Base-by-base conservation (phyloP, 2,329 filamentous ascomycete species). In the Talaromyces atroroseus region DNA sequence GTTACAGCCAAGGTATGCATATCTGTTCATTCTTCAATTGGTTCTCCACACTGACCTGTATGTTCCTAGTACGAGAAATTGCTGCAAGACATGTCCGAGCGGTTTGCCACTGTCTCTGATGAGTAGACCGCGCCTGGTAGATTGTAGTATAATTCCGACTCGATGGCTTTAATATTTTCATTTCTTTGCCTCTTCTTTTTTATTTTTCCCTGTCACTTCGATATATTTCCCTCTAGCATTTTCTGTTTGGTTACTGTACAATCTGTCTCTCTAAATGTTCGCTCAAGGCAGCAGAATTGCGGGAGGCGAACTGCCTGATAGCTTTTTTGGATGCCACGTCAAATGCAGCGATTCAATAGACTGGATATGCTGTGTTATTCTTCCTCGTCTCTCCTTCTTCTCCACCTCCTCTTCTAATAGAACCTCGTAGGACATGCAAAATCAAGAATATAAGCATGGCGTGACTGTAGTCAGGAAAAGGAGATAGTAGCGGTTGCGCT, bases 91-190 rank as follows among this genome's bases (percentile, higher is more conserved):
- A 92, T 99, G 91, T 86, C 88, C 65, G 94, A 99, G 78, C 96
- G 96, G 79, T 99, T 99, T 77, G 94, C 94, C 50, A 87, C 91
- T 40, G 92, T 99, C 59, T 84, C 90, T 72, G 94, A 99, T 75
- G 92, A 97, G 82, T 99, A 91, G 69, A 59, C 40, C 14, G 21
- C 16, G 11, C 6, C 23, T 21, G 36, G 34, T 49, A 34, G 29
- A 47, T 23, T 54, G 49, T 59, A 59, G 58, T 47, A 57, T 59
- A 59, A 18, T 29, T 49, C 20, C n/a, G 20, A 32, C 26, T 36
- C 40, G 50, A 52, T 52, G 29, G 26, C 44, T 29, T 36, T 11
- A 16, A 36, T 36, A 36, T 36, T 36, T 16, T 52, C 34, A 16
- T 42, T 48, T 46, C 29, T 26, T n/a, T 46, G 40, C n/a, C 34